Evolutionary conservation across 2,329 filamentous ascomycete species (phyloP), one percentile per base, ranked within the genome.

Genomic region (Microsporum canis): DNA sequence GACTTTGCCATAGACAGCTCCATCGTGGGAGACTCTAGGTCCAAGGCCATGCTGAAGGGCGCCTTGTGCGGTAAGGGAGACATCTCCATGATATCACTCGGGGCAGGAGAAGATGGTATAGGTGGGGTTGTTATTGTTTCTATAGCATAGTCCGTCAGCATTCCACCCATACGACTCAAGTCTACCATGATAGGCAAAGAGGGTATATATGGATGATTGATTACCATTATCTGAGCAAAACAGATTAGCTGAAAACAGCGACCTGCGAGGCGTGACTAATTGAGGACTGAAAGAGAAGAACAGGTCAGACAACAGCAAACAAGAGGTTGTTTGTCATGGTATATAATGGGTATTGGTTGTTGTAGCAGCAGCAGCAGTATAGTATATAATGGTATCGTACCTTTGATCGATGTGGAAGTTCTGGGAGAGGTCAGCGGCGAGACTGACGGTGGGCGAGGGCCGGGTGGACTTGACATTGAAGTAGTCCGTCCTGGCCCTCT

Each of bases 321-420:
- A 63, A 58, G 27, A 23, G 17, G 17, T 23, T 23, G 17, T 23
- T 23, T 23, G 17, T 23, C 2, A 55, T 36, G 34, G 31, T 23
- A 23, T 57, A 58, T 53, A 41, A 33, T 14, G 39, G 55, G 23
- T 17, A 39, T n/a, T 38, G 57, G 10, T 27, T 66, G 47, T 29
- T 23, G 17, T 23, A 23, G 17, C 17, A 23, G 17, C 17, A 23
- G 17, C 17, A 23, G 17, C 17, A 23, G 17, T 23, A 23, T 23
- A 23, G 17, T 23, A 23, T 23, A 23, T 23, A 23, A 23, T 23
- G 17, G 17, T 23, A 23, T 23, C 17, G 67, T 80, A 96, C 92
- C 91, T 96, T 71, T 88, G 90, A 75, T 96, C 91, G 73, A 97
- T 88, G 72, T 92, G 88, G 73, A 97, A 95, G 79, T 97, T 99